These are phyloP conservation scores for Zoysia japonica DNA, from an alignment of 176 grass and related monocot species.

Conservation along the genomic window DNA sequence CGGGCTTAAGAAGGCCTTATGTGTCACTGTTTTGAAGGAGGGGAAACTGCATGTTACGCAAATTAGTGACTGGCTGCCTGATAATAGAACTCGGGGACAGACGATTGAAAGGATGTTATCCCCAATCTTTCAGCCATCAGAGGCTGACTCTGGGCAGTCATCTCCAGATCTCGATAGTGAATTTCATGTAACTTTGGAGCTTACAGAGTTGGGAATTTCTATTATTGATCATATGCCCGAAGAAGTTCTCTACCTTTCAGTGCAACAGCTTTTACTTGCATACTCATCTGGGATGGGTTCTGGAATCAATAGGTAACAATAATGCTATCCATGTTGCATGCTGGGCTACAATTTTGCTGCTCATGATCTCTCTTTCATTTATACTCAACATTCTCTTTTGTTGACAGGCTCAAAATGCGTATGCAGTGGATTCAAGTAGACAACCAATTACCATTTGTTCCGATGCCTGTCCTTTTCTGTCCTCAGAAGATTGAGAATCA, in stretches of 20 bases:
- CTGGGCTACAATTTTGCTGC: background rate
- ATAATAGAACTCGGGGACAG: conserved; percentile 56
- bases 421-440: conserved; percentile 92
- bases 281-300: conserved; percentile 97
- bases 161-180: conserved; percentile 67
- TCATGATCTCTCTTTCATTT: conserved; percentile 23
- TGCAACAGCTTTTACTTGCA: conserved; percentile 82
- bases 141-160: conserved; percentile 67
- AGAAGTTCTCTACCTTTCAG: conserved; percentile 89
- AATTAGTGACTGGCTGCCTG: conserved; percentile 90
- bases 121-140: conserved; percentile 72
- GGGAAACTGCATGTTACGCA: conserved; percentile 67
- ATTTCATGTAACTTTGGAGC: conserved; percentile 89
- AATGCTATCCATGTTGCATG: conserved; percentile 15
- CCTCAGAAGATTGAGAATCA: conserved; percentile 74
- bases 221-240: conserved; percentile 98
- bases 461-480: conserved; percentile 92
- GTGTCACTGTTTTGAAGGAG: conserved; percentile 77
- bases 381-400: conserved; percentile 28
- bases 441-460: conserved; percentile 91
- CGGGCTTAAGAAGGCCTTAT: conserved; percentile 65
- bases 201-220: conserved; percentile 76
- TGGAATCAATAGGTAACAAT: conserved; percentile 77
- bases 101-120: conserved; percentile 60
- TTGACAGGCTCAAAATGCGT: conserved; percentile 72